Conservation (phyloP, 768 basidiomycete genomes). For the Lentinula guzmanii region DNA sequence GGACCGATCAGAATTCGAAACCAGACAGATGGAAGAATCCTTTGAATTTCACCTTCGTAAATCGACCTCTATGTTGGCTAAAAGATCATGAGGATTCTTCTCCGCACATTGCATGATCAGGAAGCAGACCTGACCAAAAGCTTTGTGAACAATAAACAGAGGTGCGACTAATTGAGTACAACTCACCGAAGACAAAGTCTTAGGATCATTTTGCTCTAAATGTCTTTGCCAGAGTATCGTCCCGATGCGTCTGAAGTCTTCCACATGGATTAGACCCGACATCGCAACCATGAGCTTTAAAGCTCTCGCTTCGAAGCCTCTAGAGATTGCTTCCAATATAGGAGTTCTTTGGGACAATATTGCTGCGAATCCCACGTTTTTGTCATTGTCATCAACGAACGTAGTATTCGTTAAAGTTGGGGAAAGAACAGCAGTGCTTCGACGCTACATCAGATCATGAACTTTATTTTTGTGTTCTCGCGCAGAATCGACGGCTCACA, state of each 20-base stretch:
- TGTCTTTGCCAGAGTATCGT: slow-evolving; percentile 54
- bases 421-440: slow-evolving; percentile 35
- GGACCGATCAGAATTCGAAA: neutral
- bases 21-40: neutral
- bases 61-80: slow-evolving; percentile 47
- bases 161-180: neutral
- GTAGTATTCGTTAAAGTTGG: slow-evolving; percentile 6
- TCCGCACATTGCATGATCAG: slow-evolving; percentile 72
- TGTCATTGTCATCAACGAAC: neutral
- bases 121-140: slow-evolving; percentile 44
- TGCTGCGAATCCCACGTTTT: slow-evolving; percentile 24
- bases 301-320: slow-evolving; percentile 38
- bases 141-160: neutral
- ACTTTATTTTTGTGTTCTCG: neutral
- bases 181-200: slow-evolving; percentile 46
- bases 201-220: slow-evolving; percentile 35
- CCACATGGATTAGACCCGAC: slow-evolving; percentile 42
- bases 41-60: slow-evolving; percentile 38
- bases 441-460: slow-evolving; percentile 22
- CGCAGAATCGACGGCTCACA: slow-evolving; percentile 21
- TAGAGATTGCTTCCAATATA: slow-evolving; percentile 37
- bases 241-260: slow-evolving; percentile 47
- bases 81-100: slow-evolving; percentile 43
- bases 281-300: slow-evolving; percentile 61
- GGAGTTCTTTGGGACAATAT: slow-evolving; percentile 30